Evolutionary conservation across 2,329 filamentous ascomycete genomes (phyloP), one percentile per base, ranked within the genome.

Genomic region (Alternaria postmessia): DNA sequence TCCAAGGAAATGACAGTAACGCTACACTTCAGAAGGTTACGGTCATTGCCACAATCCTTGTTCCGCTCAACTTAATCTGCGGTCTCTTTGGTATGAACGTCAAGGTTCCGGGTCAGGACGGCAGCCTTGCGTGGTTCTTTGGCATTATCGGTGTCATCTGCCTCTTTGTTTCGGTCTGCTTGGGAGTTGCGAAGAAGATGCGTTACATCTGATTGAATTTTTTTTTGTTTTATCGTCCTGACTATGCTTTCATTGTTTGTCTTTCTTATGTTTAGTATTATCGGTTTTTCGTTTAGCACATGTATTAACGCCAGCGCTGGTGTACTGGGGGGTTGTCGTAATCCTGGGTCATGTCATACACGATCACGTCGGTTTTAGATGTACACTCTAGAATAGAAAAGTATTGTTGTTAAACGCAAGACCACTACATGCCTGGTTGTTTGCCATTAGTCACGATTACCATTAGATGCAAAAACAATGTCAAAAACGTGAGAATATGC

Each of bases 11-110:
- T 61, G 86, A 89, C 67, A 93, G 93, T 55, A 98, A 98, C 81
- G 88, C 91, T 66, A 91, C 94, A 7, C 87, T 99, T 12, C 94
- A 93, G 81, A 97, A 97, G 82, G 95, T 99, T 71, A 99, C 95
- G 0, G 87, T 98, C 61, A 84, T 98, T 65, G 95, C 93, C 0
- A 97, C 94, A 3, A 92, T 99, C 67, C 87, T 99, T n/a, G 94
- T 99, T 59, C 95, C 95, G 3, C 88, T 99, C 67, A 99, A 98
- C 76, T 83, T 99, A 66, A 89, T 98, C 63, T 96, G 92, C 39
- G 91, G 91, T 80, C 81, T 94, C 43, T 94, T 94, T 73, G 92
- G 92, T 55, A 96, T 96, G 92, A 96, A 96, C 79, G 91, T 96
- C 1, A 75, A 77, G 4, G 89, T 95, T 16, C 92, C 92, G 0